Conservation (phyloP, 148 eudicot species). For the Rhododendron williamsianum region DNA sequence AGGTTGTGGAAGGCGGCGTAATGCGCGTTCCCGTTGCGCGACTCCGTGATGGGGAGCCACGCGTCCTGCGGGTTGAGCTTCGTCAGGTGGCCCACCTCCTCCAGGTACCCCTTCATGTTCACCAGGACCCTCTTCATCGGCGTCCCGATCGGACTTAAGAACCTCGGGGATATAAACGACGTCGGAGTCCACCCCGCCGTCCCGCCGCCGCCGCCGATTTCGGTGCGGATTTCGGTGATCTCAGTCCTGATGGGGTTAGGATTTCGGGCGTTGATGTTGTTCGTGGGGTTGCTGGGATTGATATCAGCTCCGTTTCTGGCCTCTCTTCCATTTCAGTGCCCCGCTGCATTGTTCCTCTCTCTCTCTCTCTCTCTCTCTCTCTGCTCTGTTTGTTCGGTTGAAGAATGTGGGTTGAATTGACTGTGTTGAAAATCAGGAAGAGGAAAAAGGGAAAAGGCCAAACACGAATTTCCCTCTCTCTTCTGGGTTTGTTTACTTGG, state of each 20-base stretch:
- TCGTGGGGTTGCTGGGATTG: conserved; percentile 88
- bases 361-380: not conserved
- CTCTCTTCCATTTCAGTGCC: conserved; percentile 58
- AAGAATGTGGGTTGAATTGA: not conserved
- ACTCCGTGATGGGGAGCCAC: conserved; percentile 97
- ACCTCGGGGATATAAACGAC: conserved; percentile 83
- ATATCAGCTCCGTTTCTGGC: conserved; percentile 78
- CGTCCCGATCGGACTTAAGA: conserved; percentile 89
- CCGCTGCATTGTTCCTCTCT: not conserved
- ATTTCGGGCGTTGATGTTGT: conserved; percentile 87
- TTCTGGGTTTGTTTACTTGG: not conserved
- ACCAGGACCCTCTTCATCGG: conserved; percentile 90
- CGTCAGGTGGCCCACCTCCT: conserved; percentile 88
- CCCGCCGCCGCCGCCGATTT: not conserved
- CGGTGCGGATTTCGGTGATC: conserved; percentile 49
- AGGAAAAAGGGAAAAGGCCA: not conserved
- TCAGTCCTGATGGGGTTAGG: conserved; percentile 60
- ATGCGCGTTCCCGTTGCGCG: conserved; percentile 89
- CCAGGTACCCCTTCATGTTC: conserved; percentile 88
- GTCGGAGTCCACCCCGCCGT: conserved; percentile 65
- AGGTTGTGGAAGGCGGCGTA: conserved; percentile 95
- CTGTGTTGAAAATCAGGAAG: not conserved
- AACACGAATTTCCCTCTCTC: not conserved
- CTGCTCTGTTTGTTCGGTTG: not conserved
- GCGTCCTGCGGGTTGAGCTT: conserved; percentile 98